Evolutionary conservation across 73 alveolate genomes (phyloP), one percentile per base, ranked within the genome.

Genomic region (Urostyla sp.): DNA sequence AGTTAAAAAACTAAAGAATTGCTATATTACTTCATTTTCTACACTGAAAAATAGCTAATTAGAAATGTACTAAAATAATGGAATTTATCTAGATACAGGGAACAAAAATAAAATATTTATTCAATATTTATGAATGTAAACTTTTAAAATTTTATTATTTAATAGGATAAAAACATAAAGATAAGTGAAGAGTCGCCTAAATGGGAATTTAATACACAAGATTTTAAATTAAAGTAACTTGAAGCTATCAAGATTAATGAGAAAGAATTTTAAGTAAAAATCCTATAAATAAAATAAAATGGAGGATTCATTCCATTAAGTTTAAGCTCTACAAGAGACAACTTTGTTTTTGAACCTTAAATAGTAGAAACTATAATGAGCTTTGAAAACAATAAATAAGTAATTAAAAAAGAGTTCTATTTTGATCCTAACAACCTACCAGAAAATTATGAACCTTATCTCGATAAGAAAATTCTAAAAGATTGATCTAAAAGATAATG

Each of bases 311-410:
- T 75, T 37, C 90, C 94, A 18, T 72, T 88, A 36, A 88, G 87
- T 32, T 74, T 83, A 3, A 88, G 88, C 4, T 54, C 90, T 18
- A 93, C 98, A 2, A 81, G 98, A 50, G 98, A 93, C 59, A 57
- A 87, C 53, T 93, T 90, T 76, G 95, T 94, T 5, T 93, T 76
- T 53, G 98, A 93, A 24, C 63, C 87, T 40, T 53, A 50, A 40
- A 54, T 24, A 7, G 46, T 16, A 27, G 58, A 52, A 7, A 28
- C 92, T 8, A 48, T 66, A 46, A 54, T 81, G 21, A 55, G 48
- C 4, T 53, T 23, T 32, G 27, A 45, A 45, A 89, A 44, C 32
- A 35, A 91, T 43, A 46, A 54, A 23, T 35, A 49, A 0, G 52
- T 76, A 21, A 58, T 56, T 31, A 92, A 91, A 73, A 83, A 50